These are phyloP conservation scores for Sclerospora graminicola DNA, from an alignment of 352 stramenopile species.

Conservation along the genomic window DNA sequence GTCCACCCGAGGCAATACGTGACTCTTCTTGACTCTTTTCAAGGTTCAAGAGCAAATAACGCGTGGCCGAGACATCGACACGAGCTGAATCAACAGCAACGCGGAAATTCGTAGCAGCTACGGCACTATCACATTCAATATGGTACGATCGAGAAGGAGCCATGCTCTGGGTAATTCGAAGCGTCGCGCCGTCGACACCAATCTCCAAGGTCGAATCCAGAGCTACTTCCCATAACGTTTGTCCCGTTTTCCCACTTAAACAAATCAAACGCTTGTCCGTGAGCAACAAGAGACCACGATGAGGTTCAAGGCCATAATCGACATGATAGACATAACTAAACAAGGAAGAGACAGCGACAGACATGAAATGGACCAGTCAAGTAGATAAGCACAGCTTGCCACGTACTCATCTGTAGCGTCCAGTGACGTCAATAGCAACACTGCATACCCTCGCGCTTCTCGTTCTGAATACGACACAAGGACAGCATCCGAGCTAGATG, in stretches of 20 bases:
- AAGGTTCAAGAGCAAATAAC: conserved; percentile 73
- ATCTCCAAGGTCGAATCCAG: conserved; percentile 72
- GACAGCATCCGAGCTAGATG: conserved; percentile 53
- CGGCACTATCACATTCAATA: conserved; percentile 60
- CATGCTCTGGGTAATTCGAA: conserved; percentile 46
- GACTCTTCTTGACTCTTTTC: conserved; percentile 74
- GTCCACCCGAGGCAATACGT: conserved; percentile 15
- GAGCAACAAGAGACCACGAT: conserved; percentile 59
- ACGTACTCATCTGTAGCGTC: conserved; percentile 75
- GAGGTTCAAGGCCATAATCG: conserved; percentile 58
- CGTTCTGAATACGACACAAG: conserved; percentile 75
- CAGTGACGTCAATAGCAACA: conserved; percentile 63
- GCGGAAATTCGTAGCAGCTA: conserved; percentile 57
- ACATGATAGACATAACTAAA: conserved; percentile 76
- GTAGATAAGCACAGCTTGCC: no score
- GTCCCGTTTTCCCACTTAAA: conserved; percentile 56
- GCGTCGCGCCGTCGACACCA: conserved; percentile 17
- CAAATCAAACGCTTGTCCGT: conserved; percentile 80
- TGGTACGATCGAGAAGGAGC: conserved; percentile 43
- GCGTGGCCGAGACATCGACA: conserved; percentile 61
- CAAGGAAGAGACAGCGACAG: no score
- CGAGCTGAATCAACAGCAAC: conserved; percentile 67
- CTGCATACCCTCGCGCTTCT: conserved; percentile 62
- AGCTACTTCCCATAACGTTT: conserved; percentile 75
- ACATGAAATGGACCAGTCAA: no score